phyloP scores from a whole-genome alignment of 2,329 filamentous ascomycete species.

The Aurifilum marmelostoma region DNA sequence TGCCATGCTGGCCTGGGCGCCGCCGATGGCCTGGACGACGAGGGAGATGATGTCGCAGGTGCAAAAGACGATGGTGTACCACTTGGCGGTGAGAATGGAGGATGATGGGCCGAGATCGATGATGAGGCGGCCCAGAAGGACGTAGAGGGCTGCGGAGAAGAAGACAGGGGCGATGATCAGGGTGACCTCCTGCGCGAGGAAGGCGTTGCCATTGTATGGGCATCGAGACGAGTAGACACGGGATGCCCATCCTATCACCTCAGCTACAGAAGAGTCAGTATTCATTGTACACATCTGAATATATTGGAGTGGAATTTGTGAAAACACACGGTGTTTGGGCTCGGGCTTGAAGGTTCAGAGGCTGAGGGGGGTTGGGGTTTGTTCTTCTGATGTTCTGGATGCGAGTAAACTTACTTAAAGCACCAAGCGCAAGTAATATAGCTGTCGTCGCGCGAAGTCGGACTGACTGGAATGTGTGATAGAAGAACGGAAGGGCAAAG shows the following conservation, averaged over 20 bases:
- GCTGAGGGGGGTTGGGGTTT: background rate
- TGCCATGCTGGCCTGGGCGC: slow-evolving; percentile 48
- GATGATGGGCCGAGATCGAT: slow-evolving; percentile 46
- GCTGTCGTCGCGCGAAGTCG: slow-evolving; percentile 33
- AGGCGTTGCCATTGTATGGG: slow-evolving; percentile 52
- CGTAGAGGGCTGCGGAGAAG: slow-evolving; percentile 55
- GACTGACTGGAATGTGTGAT: slow-evolving; percentile 32
- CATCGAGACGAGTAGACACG: slow-evolving; percentile 53
- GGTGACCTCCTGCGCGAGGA: slow-evolving; percentile 54
- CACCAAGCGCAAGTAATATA: slow-evolving; percentile 33
- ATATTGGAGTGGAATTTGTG: background rate
- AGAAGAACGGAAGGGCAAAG: slow-evolving; percentile 33
- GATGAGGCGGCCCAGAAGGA: slow-evolving; percentile 53
- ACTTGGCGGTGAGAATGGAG: slow-evolving; percentile 45
- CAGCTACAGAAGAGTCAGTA: slow-evolving; percentile 35
- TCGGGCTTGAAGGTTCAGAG: background rate
- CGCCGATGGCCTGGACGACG: slow-evolving; percentile 52
- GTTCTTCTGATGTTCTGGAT: background rate
- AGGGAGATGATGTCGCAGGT: slow-evolving; percentile 51
- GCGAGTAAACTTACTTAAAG: slow-evolving; percentile 31
- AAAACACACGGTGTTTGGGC: background rate
- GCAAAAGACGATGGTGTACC: slow-evolving; percentile 53
- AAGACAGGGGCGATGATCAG: slow-evolving; percentile 51
- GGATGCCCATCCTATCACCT: slow-evolving; percentile 52
- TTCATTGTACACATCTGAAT: background rate